Evolutionary conservation across 805 yeast species (phyloP), one percentile per base, ranked within the genome.

Genomic region (Candida anglica): DNA sequence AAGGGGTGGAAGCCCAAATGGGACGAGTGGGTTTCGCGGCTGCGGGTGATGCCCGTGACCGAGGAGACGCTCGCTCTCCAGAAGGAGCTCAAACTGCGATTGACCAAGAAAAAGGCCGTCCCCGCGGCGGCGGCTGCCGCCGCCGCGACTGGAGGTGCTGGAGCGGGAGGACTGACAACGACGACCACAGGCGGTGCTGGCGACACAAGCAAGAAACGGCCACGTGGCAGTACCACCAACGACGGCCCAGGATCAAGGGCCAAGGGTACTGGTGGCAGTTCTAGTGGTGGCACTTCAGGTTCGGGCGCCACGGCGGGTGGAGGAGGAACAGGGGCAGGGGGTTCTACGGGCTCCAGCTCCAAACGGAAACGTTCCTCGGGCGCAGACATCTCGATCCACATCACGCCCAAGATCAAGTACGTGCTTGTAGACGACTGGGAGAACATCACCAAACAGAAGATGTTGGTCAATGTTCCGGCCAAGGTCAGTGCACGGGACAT

Each of bases 1-100:
- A 83, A 81, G 46, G 98, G 98, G 3, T 91, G 98, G 98, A 91
- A 89, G 50, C 60, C 81, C 13, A 79, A 88, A 38, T 91, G 96
- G 96, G 98, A 91, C 53, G 98, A 91, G 57, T 91, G 98, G 98
- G 91, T 91, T 1, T 72, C 75, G 1, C 57, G 60, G 6, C 79
- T 76, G 25, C 63, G 98, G 22, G 72, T 91, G 5, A 64, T 86
- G 49, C 81, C 77, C 42, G 69, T 68, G 50, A 83, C 73, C 32
- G 81, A 77, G 19, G 95, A 82, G 43, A 87, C 84, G 48, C 46
- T 82, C 34, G 63, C 70, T 31, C 59, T 77, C 32, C 86, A 81
- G 56, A 75, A 78, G 43, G 79, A 75, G 40, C 58, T 86, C 42
- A 74, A 75, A 22, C 53, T 51, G 27, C 27, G 30, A 34, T 44